Base-by-base conservation (phyloP, 148 eudicot genomes). In the Drosera capensis region DNA sequence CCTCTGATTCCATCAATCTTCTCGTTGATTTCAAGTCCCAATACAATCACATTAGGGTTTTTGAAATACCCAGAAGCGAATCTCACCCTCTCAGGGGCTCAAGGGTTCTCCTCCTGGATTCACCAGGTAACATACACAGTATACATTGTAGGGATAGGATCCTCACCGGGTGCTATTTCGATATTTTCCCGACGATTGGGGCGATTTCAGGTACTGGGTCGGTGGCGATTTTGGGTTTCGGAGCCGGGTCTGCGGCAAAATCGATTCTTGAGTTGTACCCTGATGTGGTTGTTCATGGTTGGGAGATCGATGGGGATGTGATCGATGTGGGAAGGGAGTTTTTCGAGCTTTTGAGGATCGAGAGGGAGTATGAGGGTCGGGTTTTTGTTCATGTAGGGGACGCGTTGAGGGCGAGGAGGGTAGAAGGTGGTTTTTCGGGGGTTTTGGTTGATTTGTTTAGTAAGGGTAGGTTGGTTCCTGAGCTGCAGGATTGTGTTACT, bases 101-200 rank as follows among this genome's bases (percentile, higher is more conserved):
- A 3, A 59, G 93, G 7, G 79, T 86, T 14, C 93, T 86, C 49
- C 73, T 86, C 38, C 72, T 86, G 35, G 93, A 86, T 42, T 35
- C 37, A 25, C 96, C 87, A 13, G 93, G 93, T 3, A 87, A 87
- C 68, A 87, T 82, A 51, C 88, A 82, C 59, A 82, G 94, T 60
- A 77, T 87, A 19, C 65, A 60, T 14, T 77, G 67, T 64, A 54
- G 55, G 30, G 51, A 51, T 58, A 72, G 56, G 34, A 51, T 74
- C 38, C 59, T 82, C 16, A 79, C 96, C 52, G 37, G 57, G 40
- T 59, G 85, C 41, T 87, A 82, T 63, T 87, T 73, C 57, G 96
- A 87, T 64, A 88, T 87, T 45, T 87, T 87, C 45, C 94, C 80
- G 0, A 77, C 86, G 0, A 47, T 87, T 1, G 82, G 88, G 0